Evolutionary conservation across 108 stramenopile genomes (phyloP).

Genomic region (Nitzschia putrida): DNA sequence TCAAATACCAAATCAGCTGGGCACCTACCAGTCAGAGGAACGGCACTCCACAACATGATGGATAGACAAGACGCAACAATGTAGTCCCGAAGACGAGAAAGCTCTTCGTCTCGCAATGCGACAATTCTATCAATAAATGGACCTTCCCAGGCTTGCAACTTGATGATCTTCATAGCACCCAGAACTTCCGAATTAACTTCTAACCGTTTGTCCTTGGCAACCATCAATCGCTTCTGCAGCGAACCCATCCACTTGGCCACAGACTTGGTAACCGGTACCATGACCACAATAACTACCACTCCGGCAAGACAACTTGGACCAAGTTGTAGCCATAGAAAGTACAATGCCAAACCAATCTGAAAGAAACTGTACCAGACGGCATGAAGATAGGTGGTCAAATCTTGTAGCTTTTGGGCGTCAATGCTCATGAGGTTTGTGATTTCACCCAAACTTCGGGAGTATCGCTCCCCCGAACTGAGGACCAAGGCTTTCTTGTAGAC

Average conservation of each 20-base stretch:
- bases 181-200: constrained; percentile 88
- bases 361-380: constrained; percentile 80
- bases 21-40: constrained; percentile 30
- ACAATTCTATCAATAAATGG: constrained; percentile 59
- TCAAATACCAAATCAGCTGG: not conserved
- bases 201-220: constrained; percentile 81
- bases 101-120: constrained; percentile 67
- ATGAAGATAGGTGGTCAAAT: constrained; percentile 79
- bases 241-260: constrained; percentile 67
- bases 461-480: constrained; percentile 64
- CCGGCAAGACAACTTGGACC: constrained; percentile 80
- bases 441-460: constrained; percentile 65
- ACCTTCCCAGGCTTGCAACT: constrained; percentile 93
- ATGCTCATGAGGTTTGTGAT: constrained; percentile 92
- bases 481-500: constrained; percentile 88
- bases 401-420: constrained; percentile 88
- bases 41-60: constrained; percentile 68
- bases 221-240: constrained; percentile 81
- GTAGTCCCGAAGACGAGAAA: constrained; percentile 63
- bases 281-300: constrained; percentile 79
- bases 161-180: constrained; percentile 88
- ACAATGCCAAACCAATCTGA: constrained; percentile 78
- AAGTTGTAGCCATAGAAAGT: constrained; percentile 85
- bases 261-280: constrained; percentile 79
- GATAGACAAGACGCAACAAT: constrained; percentile 44